Conservation (phyloP, 352 stramenopile species). For the Phytophthora macrochlamydospora region DNA sequence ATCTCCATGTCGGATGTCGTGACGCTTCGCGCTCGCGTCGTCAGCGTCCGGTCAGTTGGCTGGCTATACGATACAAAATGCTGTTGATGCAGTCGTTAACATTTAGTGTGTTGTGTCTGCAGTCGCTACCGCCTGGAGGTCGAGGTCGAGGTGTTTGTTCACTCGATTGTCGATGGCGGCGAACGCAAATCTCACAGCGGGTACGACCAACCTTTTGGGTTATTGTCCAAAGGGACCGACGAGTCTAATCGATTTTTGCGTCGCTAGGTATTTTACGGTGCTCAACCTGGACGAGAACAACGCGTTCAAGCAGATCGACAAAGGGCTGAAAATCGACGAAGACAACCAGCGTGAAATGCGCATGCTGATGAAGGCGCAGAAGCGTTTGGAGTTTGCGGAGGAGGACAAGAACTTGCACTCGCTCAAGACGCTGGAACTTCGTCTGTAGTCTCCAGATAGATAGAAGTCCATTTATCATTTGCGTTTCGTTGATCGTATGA, state of each 20-base stretch:
- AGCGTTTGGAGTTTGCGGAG: slow-evolving; percentile 42
- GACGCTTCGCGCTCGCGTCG: slow-evolving; percentile 55
- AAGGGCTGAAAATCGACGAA: slow-evolving; percentile 38
- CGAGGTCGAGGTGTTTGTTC: slow-evolving; percentile 53
- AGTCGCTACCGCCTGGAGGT: slow-evolving; percentile 50
- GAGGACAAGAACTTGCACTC: slow-evolving; percentile 41
- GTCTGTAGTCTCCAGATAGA: neutral
- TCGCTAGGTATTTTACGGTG: slow-evolving; percentile 42
- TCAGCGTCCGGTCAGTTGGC: slow-evolving; percentile 47
- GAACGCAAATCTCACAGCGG: slow-evolving; percentile 49
- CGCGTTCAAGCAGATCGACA: slow-evolving; percentile 40
- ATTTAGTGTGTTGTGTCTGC: neutral
- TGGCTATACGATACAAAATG: neutral
- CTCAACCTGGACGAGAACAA: slow-evolving; percentile 42
- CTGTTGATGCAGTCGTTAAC: neutral
- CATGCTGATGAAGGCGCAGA: slow-evolving; percentile 43
- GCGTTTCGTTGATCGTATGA: too few species aligned
- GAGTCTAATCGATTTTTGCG: neutral
- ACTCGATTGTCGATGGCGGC: slow-evolving; percentile 21
- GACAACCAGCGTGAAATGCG: slow-evolving; percentile 38
- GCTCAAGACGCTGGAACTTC: slow-evolving; percentile 28
- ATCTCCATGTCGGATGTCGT: slow-evolving; percentile 54
- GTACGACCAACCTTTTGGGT: slow-evolving; percentile 10
- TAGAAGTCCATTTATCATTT: too few species aligned
- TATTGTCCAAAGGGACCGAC: neutral